phyloP scores from a whole-genome alignment of 2,329 filamentous ascomycete species.

The Metarhizium guizhouense region DNA sequence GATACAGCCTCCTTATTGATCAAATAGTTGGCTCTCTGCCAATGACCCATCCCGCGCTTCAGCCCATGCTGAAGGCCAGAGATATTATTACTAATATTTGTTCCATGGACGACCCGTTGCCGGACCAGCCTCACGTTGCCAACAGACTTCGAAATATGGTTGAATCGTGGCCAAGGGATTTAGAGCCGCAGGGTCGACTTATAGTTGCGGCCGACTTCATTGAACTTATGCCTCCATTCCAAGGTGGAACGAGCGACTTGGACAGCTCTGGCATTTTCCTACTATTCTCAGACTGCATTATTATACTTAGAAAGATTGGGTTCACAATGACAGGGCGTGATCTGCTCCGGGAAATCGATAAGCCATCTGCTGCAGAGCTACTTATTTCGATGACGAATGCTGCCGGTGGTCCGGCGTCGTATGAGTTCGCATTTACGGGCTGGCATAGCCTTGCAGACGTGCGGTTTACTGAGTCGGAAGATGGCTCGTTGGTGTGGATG shows the following conservation, averaged over 20 bases:
- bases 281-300: conserved; percentile 73
- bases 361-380: conserved; percentile 56
- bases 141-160: conserved; percentile 69
- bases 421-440: conserved; percentile 68
- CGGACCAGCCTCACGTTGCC: conserved; percentile 64
- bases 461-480: conserved; percentile 62
- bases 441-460: conserved; percentile 62
- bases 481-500: conserved; percentile 60
- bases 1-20: conserved; percentile 94
- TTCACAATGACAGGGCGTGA: conserved; percentile 63
- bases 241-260: conserved; percentile 26
- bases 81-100: conserved; percentile 96
- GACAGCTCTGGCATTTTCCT: conserved; percentile 63
- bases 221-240: conserved; percentile 67
- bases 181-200: conserved; percentile 68
- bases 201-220: conserved; percentile 73
- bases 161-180: conserved; percentile 64
- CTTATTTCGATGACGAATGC: conserved; percentile 56
- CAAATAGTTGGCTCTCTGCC: conserved; percentile 84
- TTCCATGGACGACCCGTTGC: conserved; percentile 68
- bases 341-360: conserved; percentile 77
- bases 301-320: conserved; percentile 64
- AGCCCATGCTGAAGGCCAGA: conserved; percentile 74
- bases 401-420: conserved; percentile 49
- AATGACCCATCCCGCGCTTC: conserved; percentile 75